Conservation (phyloP, 2,329 filamentous ascomycete genomes). For the Alternaria hordeiaustralica region DNA sequence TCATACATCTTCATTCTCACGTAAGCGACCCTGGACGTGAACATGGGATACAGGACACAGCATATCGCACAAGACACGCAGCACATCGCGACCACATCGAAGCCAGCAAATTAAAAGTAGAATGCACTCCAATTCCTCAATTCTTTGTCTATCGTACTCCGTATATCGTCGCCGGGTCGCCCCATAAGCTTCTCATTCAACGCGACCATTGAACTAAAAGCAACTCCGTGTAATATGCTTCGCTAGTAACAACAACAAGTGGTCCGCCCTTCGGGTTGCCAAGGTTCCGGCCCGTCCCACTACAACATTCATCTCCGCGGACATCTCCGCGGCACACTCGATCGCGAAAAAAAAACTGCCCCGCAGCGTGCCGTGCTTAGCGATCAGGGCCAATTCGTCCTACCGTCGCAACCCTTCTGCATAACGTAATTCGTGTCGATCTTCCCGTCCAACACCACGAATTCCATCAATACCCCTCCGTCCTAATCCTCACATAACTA, state of each 20-base stretch:
- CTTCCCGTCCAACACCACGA: not conserved
- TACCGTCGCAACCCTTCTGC: not conserved
- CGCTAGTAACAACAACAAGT: not conserved
- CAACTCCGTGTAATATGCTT: constrained; percentile 2
- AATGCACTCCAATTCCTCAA: not conserved
- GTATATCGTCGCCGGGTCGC: not conserved
- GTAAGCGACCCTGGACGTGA: not conserved
- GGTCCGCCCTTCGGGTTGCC: not conserved
- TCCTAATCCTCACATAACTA: constrained; percentile 30
- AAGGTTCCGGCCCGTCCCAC: not conserved
- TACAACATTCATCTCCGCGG: not conserved
- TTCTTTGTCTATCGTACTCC: not conserved
- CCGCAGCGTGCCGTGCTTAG: not conserved
- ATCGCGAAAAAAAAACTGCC: not conserved
- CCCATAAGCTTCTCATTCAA: not conserved
- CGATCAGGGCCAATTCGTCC: not conserved
- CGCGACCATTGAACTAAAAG: not conserved
- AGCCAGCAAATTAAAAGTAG: accelerated
- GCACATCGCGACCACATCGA: not conserved
- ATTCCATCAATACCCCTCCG: constrained; percentile 18
- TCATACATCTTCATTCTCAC: not conserved
- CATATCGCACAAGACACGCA: not conserved
- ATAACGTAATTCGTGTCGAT: not conserved
- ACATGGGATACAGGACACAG: not conserved
- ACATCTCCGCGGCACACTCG: not conserved